Evolutionary conservation across 192 early-diverging fungal genomes (phyloP).

Genomic region (Umbelopsis vinacea): DNA sequence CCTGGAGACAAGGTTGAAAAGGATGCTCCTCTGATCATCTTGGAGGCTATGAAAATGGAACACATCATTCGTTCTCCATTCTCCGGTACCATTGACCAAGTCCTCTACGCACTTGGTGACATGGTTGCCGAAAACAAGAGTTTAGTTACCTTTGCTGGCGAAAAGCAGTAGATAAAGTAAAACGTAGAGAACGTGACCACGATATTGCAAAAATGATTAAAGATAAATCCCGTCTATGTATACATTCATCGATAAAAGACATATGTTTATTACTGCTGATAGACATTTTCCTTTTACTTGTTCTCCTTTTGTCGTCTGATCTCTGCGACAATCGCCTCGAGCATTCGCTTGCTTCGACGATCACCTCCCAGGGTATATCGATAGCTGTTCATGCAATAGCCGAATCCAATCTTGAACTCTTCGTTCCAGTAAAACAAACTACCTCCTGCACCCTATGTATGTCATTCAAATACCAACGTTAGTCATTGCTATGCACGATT

Average conservation of each 20-base stretch:
- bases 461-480: slow-evolving; percentile 37
- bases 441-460: slow-evolving; percentile 64
- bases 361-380: background rate
- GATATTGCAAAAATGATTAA: background rate
- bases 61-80: slow-evolving; percentile 86
- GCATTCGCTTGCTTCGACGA: background rate
- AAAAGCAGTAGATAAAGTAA: slow-evolving; percentile 26
- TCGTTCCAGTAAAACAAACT: slow-evolving; percentile 60
- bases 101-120: slow-evolving; percentile 86
- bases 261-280: too few species aligned
- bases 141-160: slow-evolving; percentile 74
- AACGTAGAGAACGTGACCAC: background rate
- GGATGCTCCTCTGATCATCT: slow-evolving; percentile 78
- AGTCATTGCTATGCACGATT: background rate
- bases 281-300: background rate
- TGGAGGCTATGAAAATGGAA: slow-evolving; percentile 99
- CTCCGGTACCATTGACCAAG: slow-evolving; percentile 70
- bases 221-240: too few species aligned
- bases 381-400: slow-evolving; percentile 62
- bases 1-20: slow-evolving; percentile 81
- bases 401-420: slow-evolving; percentile 58
- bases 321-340: background rate
- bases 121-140: slow-evolving; percentile 86
- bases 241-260: too few species aligned
- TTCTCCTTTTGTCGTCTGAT: background rate